These are phyloP conservation scores for Cercospora sp. DNA, from an alignment of 2,329 filamentous ascomycete genomes.

Conservation along the genomic window DNA sequence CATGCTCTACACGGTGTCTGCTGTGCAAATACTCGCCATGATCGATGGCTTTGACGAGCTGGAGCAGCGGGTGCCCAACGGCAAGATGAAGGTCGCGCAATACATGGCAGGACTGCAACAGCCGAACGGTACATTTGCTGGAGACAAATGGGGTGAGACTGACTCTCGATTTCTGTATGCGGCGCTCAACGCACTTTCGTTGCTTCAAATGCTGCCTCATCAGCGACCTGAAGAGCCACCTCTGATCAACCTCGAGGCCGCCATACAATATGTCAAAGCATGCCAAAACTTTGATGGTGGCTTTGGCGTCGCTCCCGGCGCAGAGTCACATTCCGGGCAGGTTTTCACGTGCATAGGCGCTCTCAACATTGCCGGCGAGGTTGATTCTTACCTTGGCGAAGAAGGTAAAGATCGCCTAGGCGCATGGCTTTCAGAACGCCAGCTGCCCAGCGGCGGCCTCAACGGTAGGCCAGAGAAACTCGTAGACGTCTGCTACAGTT, in stretches of 20 bases:
- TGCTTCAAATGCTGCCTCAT: constrained; percentile 67
- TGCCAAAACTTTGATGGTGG: constrained; percentile 95
- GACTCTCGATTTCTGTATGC: constrained; percentile 94
- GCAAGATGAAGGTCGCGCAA: constrained; percentile 71
- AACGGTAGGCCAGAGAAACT: constrained; percentile 94
- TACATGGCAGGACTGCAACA: constrained; percentile 86
- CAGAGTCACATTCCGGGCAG: constrained; percentile 92
- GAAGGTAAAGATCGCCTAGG: constrained; percentile 69
- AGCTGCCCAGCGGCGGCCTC: constrained; percentile 80
- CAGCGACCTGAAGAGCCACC: constrained; percentile 31
- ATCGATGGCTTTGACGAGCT: constrained; percentile 82
- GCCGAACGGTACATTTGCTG: constrained; percentile 78
- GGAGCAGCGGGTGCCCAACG: constrained; percentile 65
- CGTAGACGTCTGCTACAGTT: constrained; percentile 97
- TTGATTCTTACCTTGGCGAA: constrained; percentile 71
- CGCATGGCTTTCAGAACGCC: constrained; percentile 89
- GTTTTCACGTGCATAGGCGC: constrained; percentile 93
- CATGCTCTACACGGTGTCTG: constrained; percentile 93
- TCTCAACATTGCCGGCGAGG: constrained; percentile 75
- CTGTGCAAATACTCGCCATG: constrained; percentile 87
- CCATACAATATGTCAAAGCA: constrained; percentile 73
- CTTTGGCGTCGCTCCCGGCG: constrained; percentile 84
- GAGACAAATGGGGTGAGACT: constrained; percentile 94
- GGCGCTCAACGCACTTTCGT: constrained; percentile 83
- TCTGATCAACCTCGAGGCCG: constrained; percentile 75